Evolutionary conservation across 106 monocot genomes (phyloP).

Genomic region (Vanilla planifolia): DNA sequence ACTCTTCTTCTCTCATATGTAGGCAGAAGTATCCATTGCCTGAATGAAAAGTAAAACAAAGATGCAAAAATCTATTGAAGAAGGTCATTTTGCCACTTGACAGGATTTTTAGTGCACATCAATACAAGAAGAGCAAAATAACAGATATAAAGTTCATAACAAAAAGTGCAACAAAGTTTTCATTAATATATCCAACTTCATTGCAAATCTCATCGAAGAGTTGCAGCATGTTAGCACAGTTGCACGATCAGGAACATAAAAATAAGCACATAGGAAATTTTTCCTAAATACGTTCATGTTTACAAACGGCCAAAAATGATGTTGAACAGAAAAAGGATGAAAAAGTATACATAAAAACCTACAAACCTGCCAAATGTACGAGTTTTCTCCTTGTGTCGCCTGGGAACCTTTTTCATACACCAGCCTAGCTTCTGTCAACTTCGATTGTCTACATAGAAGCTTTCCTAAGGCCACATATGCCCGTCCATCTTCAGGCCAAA

Average conservation of each 20-base stretch:
- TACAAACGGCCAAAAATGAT: neutral
- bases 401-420: conserved; percentile 96
- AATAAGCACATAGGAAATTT: neutral
- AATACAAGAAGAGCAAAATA: neutral
- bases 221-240: too few relatives aligned
- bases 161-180: neutral
- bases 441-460: conserved; percentile 77
- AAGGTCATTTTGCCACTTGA: too few relatives aligned
- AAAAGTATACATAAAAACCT: too few relatives aligned
- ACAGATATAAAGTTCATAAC: neutral
- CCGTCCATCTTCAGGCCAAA: conserved; percentile 98
- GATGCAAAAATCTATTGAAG: neutral
- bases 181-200: neutral
- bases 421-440: conserved; percentile 59
- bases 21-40: too few relatives aligned
- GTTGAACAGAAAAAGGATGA: neutral
- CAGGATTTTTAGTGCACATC: too few relatives aligned
- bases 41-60: neutral
- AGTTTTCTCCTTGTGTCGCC: conserved; percentile 96
- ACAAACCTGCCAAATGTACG: conserved; percentile 97
- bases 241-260: neutral
- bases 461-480: conserved; percentile 91
- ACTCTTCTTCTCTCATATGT: too few relatives aligned
- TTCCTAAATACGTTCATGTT: neutral
- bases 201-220: neutral